phyloP scores from a whole-genome alignment of 2,329 filamentous ascomycete species.

The Colletotrichum gloeosporioides region DNA sequence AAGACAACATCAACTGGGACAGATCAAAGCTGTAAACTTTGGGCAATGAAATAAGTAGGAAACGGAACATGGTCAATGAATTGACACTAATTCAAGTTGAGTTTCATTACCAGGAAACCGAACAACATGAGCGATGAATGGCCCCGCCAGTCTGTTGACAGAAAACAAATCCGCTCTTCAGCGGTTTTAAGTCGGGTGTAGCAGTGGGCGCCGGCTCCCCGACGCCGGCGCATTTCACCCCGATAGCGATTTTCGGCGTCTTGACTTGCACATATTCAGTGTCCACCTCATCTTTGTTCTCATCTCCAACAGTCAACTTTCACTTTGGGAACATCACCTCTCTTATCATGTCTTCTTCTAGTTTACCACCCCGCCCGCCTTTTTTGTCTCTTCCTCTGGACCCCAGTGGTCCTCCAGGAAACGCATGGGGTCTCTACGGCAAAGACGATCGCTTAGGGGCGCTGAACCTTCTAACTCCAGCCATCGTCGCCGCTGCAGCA shows the following conservation, averaged over 20 bases:
- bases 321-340: not conserved
- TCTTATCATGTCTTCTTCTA: not conserved
- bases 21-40: too few species aligned
- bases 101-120: too few species aligned
- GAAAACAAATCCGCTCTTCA: not conserved
- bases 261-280: not conserved
- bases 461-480: conserved; percentile 59
- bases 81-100: too few species aligned
- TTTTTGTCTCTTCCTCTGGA: conserved; percentile 48
- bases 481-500: conserved; percentile 33
- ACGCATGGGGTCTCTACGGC: conserved; percentile 63
- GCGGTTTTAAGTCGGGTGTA: not conserved
- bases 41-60: too few species aligned
- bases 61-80: too few species aligned
- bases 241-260: not conserved
- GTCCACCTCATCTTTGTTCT: not conserved
- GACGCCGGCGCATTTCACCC: not conserved
- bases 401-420: conserved; percentile 53
- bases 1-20: not conserved
- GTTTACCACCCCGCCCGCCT: not conserved
- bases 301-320: not conserved
- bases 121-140: too few species aligned
- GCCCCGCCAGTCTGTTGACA: not conserved
- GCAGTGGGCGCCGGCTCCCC: not conserved
- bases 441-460: conserved; percentile 56